These are phyloP conservation scores for Chlorociboria aeruginascens DNA, from an alignment of 495 filamentous ascomycete species.

Conservation along the genomic window DNA sequence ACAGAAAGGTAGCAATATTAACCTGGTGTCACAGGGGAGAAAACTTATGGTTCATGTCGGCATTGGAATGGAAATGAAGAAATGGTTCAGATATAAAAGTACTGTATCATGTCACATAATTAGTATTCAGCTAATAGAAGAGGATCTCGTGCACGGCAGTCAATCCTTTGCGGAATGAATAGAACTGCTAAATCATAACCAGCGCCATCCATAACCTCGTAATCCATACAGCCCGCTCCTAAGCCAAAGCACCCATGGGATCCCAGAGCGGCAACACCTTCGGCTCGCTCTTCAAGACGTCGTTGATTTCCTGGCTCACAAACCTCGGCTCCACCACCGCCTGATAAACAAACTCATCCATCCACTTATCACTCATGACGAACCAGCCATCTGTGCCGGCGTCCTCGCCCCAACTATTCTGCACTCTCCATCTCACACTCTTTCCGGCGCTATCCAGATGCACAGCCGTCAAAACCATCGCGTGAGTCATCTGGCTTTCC, in stretches of 20 bases:
- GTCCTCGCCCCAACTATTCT: constrained; percentile 67
- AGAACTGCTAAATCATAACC: background rate
- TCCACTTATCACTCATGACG: constrained; percentile 78
- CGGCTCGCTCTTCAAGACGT: constrained; percentile 56
- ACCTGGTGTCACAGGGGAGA: no score
- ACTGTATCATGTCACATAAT: no score
- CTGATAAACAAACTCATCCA: constrained; percentile 82
- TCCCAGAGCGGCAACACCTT: constrained; percentile 72
- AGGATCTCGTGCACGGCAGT: background rate
- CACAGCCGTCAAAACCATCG: constrained; percentile 81
- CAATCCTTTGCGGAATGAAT: background rate
- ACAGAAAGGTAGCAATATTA: no score
- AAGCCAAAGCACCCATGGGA: constrained; percentile 78
- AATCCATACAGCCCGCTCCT: background rate
- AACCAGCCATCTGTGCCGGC: constrained; percentile 69
- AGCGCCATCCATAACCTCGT: background rate
- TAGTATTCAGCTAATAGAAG: no score
- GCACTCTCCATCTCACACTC: constrained; percentile 66
- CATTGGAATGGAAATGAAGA: no score
- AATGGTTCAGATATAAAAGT: no score
- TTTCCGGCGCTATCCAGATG: constrained; percentile 54
- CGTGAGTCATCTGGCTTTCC: constrained; percentile 76
- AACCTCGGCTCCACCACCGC: constrained; percentile 69
- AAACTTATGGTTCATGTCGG: no score
- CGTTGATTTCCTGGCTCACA: constrained; percentile 49